phyloP scores from a whole-genome alignment of 225 moss, liverwort and hornwort genomes.

The Polytrichum commune region DNA sequence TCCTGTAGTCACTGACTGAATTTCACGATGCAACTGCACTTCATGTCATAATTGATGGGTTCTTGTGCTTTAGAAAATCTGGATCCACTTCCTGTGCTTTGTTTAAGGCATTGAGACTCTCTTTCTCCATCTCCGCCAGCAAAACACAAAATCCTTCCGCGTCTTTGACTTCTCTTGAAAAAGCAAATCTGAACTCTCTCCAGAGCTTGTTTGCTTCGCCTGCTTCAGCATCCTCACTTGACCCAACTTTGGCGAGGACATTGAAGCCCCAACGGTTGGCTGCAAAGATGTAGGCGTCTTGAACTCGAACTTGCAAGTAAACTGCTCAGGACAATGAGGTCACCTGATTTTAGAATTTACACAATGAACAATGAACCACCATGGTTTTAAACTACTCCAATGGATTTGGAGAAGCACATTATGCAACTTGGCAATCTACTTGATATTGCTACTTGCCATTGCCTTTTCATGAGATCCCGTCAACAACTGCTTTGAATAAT shows the following conservation, averaged over 20 bases:
- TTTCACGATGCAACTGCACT: too few relatives aligned
- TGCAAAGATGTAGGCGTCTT: conserved; percentile 87
- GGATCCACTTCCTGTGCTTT: conserved; percentile 63
- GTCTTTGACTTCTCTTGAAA: conserved; percentile 68
- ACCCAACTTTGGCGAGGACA: conserved; percentile 60
- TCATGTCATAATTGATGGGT: conserved; percentile 5
- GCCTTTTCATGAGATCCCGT: not conserved
- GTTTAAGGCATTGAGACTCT: conserved; percentile 74
- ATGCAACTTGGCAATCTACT: not conserved
- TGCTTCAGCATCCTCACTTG: conserved; percentile 21
- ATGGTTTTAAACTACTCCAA: too few relatives aligned
- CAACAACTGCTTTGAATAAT: too few relatives aligned
- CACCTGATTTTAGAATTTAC: too few relatives aligned
- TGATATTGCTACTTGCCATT: not conserved
- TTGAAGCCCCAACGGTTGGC: conserved; percentile 94
- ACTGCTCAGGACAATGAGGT: conserved; percentile 41
- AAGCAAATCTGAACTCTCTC: conserved; percentile 86
- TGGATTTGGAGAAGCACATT: not conserved
- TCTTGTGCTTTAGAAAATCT: conserved; percentile 27
- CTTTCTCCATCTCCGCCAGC: conserved; percentile 91
- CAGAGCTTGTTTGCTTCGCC: conserved; percentile 31
- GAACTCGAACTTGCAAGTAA: conserved; percentile 84
- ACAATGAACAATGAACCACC: too few relatives aligned
- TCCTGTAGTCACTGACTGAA: too few relatives aligned
- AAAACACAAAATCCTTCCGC: conserved; percentile 75